Base-by-base conservation (phyloP, 1,284 basidiomycete genomes). In the Boletellus sp. region DNA sequence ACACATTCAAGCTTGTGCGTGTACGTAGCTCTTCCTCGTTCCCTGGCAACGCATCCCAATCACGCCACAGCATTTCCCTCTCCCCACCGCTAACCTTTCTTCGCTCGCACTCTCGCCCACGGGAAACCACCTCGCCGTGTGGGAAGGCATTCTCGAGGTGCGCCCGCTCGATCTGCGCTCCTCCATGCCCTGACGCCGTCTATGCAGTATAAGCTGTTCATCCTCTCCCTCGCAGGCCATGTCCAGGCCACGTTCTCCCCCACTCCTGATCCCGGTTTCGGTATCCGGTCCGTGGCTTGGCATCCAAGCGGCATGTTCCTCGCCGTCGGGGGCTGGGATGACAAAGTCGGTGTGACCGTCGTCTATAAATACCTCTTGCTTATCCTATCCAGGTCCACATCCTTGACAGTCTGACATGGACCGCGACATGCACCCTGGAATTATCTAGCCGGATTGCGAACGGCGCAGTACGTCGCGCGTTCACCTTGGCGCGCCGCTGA, bases 61-160 rank as follows among this genome's bases (percentile, higher is more conserved):
- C n/a, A n/a, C n/a, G n/a, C 30, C 49, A 29, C 52, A 87, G 90
- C 89, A 93, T 65, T 94, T 91, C 54, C 76, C 86, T 3, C 68
- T 91, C n/a, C 82, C 84, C 1, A 91, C 91, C 0, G 70, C 77
- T 6, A 87, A 87, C 19, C 67, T 91, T 19, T 75, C 85, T 13
- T 88, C 87, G 0, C 61, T 94, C n/a, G 72, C 80, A 1, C 74
- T 94, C 50, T 92, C 91, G 8, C 91, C 92, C 0, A 85, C 79
- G 10, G 91, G 91, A 6, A 84, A 82, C 54, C 75, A 85, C 65
- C 53, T 95, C 11, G 91, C 91, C 0, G 76, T 87, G 0, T 93
- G 87, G 85, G 93, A 95, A 61, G 82, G 85, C 10, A 74, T 80
- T 8, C 66, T 93, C 20, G 85, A 90, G 69, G 91, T 90, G 52